Evolutionary conservation across 2,329 filamentous ascomycete genomes (phyloP).

Genomic region (Trichoderma asperellum): DNA sequence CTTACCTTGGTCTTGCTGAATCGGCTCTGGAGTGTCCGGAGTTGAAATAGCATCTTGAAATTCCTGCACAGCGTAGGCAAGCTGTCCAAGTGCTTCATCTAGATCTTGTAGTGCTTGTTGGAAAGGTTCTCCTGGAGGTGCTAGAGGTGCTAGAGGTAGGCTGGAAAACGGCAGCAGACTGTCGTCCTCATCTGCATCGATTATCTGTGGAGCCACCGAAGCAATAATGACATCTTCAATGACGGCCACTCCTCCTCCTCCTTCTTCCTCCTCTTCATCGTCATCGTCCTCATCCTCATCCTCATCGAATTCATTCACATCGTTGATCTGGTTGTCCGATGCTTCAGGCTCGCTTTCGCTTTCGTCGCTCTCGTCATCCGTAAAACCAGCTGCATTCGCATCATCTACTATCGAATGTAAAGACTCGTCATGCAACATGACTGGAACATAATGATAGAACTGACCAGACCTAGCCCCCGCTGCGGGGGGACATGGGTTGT

Average conservation of each 20-base stretch:
- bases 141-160: not conserved
- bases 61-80: conserved; percentile 27
- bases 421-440: conserved; percentile 25
- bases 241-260: conserved; percentile 26
- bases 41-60: conserved; percentile 20
- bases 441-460: conserved; percentile 22
- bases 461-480: conserved; percentile 16
- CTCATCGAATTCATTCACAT: conserved; percentile 31
- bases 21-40: conserved; percentile 4
- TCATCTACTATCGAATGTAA: conserved; percentile 23
- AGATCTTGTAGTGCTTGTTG: conserved; percentile 26
- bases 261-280: conserved; percentile 28
- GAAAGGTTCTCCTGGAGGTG: not conserved
- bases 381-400: not conserved
- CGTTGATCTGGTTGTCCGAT: conserved; percentile 30
- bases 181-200: conserved; percentile 6
- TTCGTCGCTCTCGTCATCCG: conserved; percentile 26
- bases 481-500: conserved; percentile 38
- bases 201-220: not conserved
- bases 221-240: conserved; percentile 18
- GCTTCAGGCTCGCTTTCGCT: conserved; percentile 30
- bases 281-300: conserved; percentile 28
- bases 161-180: conserved; percentile 13
- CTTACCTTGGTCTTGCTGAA: conserved; percentile 9
- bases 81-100: conserved; percentile 28